Evolutionary conservation across 371 early-diverging fungal species (phyloP).

Genomic region (Zychaea mexicana): DNA sequence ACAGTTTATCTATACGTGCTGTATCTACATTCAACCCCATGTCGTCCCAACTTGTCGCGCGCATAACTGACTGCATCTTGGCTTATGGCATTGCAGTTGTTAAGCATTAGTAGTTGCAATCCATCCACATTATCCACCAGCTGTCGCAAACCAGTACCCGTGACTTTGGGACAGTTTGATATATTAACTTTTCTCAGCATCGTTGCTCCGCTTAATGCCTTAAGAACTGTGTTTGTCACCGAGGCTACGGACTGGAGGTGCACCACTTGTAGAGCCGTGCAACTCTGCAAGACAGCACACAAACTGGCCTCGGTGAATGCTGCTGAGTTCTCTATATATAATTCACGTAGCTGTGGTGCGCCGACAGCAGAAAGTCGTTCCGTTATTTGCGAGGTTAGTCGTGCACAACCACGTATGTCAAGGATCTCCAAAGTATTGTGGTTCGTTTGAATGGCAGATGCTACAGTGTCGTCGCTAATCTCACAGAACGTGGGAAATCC

Average conservation of each 20-base stretch:
- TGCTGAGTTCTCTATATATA: neutral
- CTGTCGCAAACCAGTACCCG: constrained; percentile 29
- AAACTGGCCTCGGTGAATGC: constrained; percentile 1
- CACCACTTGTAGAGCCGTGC: constrained; percentile 6
- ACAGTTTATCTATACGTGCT: neutral
- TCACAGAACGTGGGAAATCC: constrained; percentile 8
- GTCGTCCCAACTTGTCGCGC: constrained; percentile 12
- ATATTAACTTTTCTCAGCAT: constrained; percentile 23
- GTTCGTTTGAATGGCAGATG: neutral
- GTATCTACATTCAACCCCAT: constrained; percentile 72
- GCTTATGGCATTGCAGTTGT: constrained; percentile 25
- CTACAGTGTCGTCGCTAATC: neutral
- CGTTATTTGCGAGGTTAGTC: neutral
- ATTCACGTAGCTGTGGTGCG: constrained; percentile 1
- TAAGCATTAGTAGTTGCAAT: constrained; percentile 19
- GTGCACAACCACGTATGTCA: constrained; percentile 8
- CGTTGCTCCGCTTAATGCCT: constrained; percentile 8
- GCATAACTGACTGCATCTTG: constrained; percentile 31
- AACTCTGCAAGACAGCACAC: neutral
- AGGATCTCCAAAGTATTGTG: neutral
- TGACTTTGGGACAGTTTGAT: constrained; percentile 23
- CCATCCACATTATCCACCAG: constrained; percentile 15
- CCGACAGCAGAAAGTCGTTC: neutral
- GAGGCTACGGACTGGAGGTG: neutral
- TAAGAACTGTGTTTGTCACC: constrained; percentile 23